Percentiles rank a stretch among this genome's conserved stretches.
Evolutionary conservation across 768 basidiomycete species (phyloP).

Genomic region (Naganishia kalamii): DNA sequence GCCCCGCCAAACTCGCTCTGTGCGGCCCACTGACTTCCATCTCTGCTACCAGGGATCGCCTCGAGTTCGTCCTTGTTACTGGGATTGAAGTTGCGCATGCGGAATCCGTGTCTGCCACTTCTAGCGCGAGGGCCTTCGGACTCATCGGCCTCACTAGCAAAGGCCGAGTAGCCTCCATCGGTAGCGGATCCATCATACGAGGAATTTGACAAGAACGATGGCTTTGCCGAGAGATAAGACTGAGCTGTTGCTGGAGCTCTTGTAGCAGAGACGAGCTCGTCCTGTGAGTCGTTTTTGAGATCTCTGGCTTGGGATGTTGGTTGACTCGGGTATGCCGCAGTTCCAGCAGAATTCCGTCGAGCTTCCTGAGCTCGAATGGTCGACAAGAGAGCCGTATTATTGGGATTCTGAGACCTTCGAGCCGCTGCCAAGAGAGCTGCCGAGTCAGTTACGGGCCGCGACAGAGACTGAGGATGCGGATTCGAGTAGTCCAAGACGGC

Average conservation of each 20-base stretch:
- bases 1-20: conserved; percentile 39
- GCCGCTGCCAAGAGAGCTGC: conserved; percentile 1
- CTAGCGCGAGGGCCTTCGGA: background rate
- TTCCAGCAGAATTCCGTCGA: conserved; percentile 1
- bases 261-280: background rate
- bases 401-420: conserved; percentile 1
- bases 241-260: conserved; percentile 2
- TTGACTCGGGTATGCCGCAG: background rate
- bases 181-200: background rate
- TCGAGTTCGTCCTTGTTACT: background rate
- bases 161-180: conserved; percentile 5
- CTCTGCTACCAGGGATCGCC: background rate
- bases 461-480: conserved; percentile 4
- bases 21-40: conserved; percentile 8
- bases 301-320: background rate
- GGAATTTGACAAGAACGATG: conserved; percentile 3
- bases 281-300: background rate
- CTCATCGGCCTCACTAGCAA: background rate
- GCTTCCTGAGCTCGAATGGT: background rate
- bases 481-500: background rate
- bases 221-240: background rate
- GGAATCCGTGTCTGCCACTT: background rate
- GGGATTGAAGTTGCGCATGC: conserved; percentile 9
- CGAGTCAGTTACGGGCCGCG: background rate
- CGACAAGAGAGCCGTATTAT: conserved; percentile 1